Evolutionary conservation across 2,329 filamentous ascomycete species (phyloP), one percentile per base, ranked within the genome.

Genomic region (Myriosclerotinia duriaeana): DNA sequence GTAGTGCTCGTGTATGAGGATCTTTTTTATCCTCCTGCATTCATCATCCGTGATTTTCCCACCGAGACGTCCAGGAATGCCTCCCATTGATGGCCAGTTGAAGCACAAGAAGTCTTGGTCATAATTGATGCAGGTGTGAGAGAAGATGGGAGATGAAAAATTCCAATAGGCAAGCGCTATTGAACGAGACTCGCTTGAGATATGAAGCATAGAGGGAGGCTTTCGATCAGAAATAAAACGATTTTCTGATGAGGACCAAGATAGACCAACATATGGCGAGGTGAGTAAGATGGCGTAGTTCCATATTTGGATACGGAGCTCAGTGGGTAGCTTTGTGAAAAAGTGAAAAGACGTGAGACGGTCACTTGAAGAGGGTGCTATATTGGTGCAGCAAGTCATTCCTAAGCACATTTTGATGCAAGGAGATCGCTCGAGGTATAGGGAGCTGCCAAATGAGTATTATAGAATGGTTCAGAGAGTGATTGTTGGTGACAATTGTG

Each of bases 171-270:
- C 20, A 60, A 60, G 58, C 50, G 58, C 30, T 50, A 60, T 50
- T 60, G 58, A 50, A 60, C 58, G 58, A 36, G 44, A 50, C 58
- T 60, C 58, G 58, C 44, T 60, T 60, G 58, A 60, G 58, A n/a
- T 50, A 50, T 60, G 58, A 26, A 60, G 44, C 44, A 26, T 50
- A 26, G 58, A 14, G 22, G 58, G 58, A 50, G 58, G 58, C 44
- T 60, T 60, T 22, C 58, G 42, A 60, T 60, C 58, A 38, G 44
- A 60, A 50, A 60, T 38, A 44, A 60, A 60, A 12, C 58, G n/a
- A 22, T 38, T 38, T 5, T 26, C 30, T 12, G 58, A 50, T 12
- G 30, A 36, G n/a, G 58, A 60, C 44, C 58, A 60, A 36, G 58
- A 60, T 38, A 50, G 44, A 26, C 44, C 58, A 38, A 60, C 34